A percentile compares a stretch with the other conserved stretches of the same genome.
Conservation (phyloP, 2,329 filamentous ascomycete species). For the Zymoseptoria crescenta region DNA sequence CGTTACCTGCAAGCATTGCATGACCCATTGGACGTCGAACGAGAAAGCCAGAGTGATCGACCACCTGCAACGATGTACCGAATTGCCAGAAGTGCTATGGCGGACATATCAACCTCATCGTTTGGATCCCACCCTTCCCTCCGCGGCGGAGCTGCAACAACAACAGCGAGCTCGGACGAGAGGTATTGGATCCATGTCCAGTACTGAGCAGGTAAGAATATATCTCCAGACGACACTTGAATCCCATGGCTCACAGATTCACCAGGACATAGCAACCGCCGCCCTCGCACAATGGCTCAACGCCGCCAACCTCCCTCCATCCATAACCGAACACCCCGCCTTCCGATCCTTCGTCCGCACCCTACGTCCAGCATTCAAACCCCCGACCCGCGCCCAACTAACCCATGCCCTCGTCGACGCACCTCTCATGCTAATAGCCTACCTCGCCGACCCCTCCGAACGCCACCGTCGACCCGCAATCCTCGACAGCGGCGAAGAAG, state of each 20-base stretch:
- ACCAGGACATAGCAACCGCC: constrained; percentile 16
- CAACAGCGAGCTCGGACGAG: constrained; percentile 19
- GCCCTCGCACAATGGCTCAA: constrained; percentile 20
- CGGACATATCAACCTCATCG: constrained; percentile 20
- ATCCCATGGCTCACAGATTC: background rate
- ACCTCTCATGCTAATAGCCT: constrained; percentile 20
- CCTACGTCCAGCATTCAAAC: constrained; percentile 17
- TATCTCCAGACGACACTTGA: background rate
- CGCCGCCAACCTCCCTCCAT: constrained; percentile 10
- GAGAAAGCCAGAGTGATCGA: constrained; percentile 20
- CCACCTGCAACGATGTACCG: constrained; percentile 18
- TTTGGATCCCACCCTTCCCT: constrained; percentile 17
- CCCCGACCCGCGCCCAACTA: constrained; percentile 15
- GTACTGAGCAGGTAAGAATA: constrained; percentile 5
- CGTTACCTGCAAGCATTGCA: constrained; percentile 20
- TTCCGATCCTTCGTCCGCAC: constrained; percentile 17
- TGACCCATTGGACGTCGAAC: constrained; percentile 20
- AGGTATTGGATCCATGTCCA: constrained; percentile 19
- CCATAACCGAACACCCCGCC: constrained; percentile 17
- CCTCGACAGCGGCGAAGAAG: constrained; percentile 18
- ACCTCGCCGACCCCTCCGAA: constrained; percentile 18
- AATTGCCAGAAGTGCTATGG: constrained; percentile 18
- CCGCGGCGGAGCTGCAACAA: constrained; percentile 18
- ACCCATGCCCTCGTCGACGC: constrained; percentile 19
- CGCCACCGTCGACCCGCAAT: constrained; percentile 18